Conservation (phyloP, 1,284 basidiomycete genomes). For the Peniophora sp. region DNA sequence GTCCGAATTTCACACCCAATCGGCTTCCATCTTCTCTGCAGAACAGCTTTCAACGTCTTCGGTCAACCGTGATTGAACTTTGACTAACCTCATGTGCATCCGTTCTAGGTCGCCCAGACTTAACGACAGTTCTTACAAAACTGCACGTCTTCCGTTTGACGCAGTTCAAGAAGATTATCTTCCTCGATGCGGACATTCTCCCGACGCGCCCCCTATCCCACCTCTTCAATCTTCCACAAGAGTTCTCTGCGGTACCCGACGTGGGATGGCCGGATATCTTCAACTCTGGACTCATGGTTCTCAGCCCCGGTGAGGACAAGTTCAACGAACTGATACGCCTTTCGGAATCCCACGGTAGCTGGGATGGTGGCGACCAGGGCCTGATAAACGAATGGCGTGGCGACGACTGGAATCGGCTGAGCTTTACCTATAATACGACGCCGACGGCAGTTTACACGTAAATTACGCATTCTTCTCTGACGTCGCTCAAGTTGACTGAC, state of each 20-base stretch:
- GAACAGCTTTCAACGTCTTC: neutral
- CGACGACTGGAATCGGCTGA: conserved; percentile 82
- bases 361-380: conserved; percentile 98
- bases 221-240: conserved; percentile 72
- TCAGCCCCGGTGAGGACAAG: conserved; percentile 75
- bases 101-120: conserved; percentile 78
- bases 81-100: conserved; percentile 1
- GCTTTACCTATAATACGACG: conserved; percentile 96
- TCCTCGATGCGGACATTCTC: conserved; percentile 94
- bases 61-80: conserved; percentile 1
- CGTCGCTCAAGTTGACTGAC: conserved; percentile 9
- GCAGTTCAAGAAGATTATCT: conserved; percentile 84
- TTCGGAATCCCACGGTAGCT: conserved; percentile 73
- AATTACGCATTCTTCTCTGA: conserved; percentile 25
- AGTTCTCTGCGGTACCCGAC: conserved; percentile 88
- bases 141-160: conserved; percentile 89
- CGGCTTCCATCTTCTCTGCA: conserved; percentile 1
- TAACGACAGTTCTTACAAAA: conserved; percentile 90
- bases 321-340: conserved; percentile 71
- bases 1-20: neutral
- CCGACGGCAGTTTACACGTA: conserved; percentile 96
- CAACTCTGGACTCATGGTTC: conserved; percentile 92
- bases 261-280: conserved; percentile 99
- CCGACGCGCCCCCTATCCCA: conserved; percentile 83
- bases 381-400: conserved; percentile 93